Conservation (phyloP, 2,329 filamentous ascomycete species). For the Trichophyton simii region DNA sequence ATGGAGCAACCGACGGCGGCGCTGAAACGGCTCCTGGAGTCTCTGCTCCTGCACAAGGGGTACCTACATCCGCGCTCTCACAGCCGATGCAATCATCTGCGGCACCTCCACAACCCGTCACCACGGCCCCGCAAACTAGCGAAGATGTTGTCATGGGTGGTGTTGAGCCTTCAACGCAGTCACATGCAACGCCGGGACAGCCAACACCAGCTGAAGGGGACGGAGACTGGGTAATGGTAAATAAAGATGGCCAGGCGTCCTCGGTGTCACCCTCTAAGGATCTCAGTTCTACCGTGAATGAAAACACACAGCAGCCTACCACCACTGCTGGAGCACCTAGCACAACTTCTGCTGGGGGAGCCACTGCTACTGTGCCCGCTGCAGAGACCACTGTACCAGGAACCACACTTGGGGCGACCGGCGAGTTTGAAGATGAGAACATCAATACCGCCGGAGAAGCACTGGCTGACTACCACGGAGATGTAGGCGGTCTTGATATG, state of each 20-base stretch:
- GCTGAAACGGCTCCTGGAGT: neutral
- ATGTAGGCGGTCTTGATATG: constrained; percentile 40
- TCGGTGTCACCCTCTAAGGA: constrained; percentile 17
- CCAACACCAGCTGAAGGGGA: constrained; percentile 39
- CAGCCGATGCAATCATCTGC: neutral
- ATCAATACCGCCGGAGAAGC: constrained; percentile 59
- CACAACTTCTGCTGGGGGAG: neutral
- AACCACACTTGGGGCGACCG: constrained; percentile 10
- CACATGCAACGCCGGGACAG: constrained; percentile 29
- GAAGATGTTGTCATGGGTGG: constrained; percentile 46
- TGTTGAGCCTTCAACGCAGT: constrained; percentile 18
- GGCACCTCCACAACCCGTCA: constrained; percentile 9
- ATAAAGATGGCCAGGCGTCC: constrained; percentile 42
- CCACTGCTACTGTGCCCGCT: constrained; percentile 33
- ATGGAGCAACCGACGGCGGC: neutral
- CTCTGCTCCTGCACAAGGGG: neutral
- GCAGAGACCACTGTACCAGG: constrained; percentile 16
- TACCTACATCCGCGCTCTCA: neutral
- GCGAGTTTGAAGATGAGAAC: constrained; percentile 15
- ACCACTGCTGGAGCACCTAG: neutral
- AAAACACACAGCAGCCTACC: constrained; percentile 6
- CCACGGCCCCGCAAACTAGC: constrained; percentile 9
- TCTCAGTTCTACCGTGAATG: neutral
- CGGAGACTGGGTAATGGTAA: constrained; percentile 65
- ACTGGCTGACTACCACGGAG: constrained; percentile 52